Base-by-base conservation (phyloP, 148 eudicot genomes). In the Cornus controversa region DNA sequence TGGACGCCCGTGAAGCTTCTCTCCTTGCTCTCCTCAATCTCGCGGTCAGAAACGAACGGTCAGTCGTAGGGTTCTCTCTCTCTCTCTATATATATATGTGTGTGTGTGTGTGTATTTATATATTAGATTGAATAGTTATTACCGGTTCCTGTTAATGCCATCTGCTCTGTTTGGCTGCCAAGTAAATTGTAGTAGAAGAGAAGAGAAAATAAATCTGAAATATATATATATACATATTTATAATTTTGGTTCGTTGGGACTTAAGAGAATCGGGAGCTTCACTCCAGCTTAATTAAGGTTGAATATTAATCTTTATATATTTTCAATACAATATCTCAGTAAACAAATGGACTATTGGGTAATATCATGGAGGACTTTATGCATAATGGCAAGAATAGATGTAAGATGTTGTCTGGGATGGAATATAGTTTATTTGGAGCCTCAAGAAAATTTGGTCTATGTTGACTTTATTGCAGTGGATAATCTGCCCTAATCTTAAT, bases 21-120 rank as follows among this genome's bases (percentile, higher is more conserved):
- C 85, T 90, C 69, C 86, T 90, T 42, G 94, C 94, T 34, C 85
- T 90, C 62, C 92, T 90, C 75, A 90, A 89, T 75, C 90, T 90
- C 63, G 92, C 89, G 15, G 87, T 84, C 54, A 77, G 90, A 11
- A 84, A 90, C 69, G 90, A 89, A 82, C 75, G 86, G 94, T 90
- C 22, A 76, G 81, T 70, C 26, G 16, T 26, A 23, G 4, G n/a
- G 34, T 34, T 4, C 50, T 37, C 47, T 71, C 64, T 45, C 47
- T 8, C 50, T 37, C 47, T 78, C 47, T 45, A 14, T 62, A 6
- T 26, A 50, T 26, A 27, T 68, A 6, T 68, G 18, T 45, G 22
- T 70, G 2, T 37, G 8, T 62, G 23, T 76, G 3, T 76, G n/a
- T 57, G 15, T 57, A 36, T 57, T 6, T 79, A 4, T 11, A 20